phyloP scores from a whole-genome alignment of 768 basidiomycete genomes.

The Boletus coccyginus region DNA sequence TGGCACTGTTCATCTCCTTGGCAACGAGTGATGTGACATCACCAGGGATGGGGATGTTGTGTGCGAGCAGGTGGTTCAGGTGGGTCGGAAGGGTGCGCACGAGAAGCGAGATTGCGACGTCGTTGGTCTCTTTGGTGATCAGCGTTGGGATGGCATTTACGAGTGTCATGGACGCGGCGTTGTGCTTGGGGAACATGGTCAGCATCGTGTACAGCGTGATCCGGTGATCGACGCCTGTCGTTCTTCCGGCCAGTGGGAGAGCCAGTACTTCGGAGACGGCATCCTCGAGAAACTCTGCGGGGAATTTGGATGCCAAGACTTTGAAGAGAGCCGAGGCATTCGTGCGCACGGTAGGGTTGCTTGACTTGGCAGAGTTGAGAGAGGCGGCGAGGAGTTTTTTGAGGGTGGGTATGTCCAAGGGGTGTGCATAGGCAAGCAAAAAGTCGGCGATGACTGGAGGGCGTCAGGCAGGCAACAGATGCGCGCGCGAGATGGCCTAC shows the following conservation, averaged over 20 bases:
- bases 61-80: conserved; percentile 50
- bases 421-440: conserved; percentile 50
- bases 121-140: conserved; percentile 76
- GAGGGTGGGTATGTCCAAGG: conserved; percentile 48
- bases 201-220: conserved; percentile 80
- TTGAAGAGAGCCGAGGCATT: conserved; percentile 60
- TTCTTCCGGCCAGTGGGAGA: conserved; percentile 83
- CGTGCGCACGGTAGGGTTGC: conserved; percentile 56
- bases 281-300: conserved; percentile 38
- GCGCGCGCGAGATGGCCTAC: conserved; percentile 37
- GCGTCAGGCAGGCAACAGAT: not conserved
- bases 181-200: conserved; percentile 46
- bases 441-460: conserved; percentile 54
- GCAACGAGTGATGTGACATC: conserved; percentile 49
- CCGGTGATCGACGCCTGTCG: conserved; percentile 84
- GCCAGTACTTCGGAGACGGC: conserved; percentile 64
- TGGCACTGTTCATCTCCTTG: conserved; percentile 71
- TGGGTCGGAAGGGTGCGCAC: conserved; percentile 56
- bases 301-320: conserved; percentile 34
- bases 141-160: conserved; percentile 41
- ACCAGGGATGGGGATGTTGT: conserved; percentile 39
- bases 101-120: conserved; percentile 56
- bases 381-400: conserved; percentile 54
- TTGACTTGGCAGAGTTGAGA: conserved; percentile 72
- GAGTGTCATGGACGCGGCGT: conserved; percentile 44